Percentiles rank a stretch among this genome's conserved stretches.
phyloP scores from a whole-genome alignment of 2,329 filamentous ascomycete genomes.

The Arthrobotrys musiformis region DNA sequence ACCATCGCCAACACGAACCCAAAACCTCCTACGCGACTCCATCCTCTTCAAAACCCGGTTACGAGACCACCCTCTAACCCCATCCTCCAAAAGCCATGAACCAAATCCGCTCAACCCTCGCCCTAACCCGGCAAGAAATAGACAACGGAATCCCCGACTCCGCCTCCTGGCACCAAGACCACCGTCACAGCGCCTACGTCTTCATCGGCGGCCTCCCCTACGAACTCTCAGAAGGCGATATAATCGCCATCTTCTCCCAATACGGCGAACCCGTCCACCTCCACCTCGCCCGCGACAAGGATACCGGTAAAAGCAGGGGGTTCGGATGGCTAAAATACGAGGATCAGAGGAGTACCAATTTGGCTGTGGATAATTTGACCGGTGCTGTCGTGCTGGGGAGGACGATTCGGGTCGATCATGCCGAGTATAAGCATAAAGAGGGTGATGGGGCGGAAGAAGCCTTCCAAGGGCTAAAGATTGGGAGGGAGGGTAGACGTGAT shows the following conservation, averaged over 20 bases:
- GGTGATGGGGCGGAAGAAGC: slow-evolving; percentile 69
- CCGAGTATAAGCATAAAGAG: slow-evolving; percentile 87
- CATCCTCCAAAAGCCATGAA: slow-evolving; percentile 76
- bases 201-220: slow-evolving; percentile 95
- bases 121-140: slow-evolving; percentile 92
- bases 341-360: slow-evolving; percentile 92
- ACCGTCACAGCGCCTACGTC: slow-evolving; percentile 94
- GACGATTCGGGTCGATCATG: slow-evolving; percentile 87
- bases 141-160: slow-evolving; percentile 75
- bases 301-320: slow-evolving; percentile 92
- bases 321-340: slow-evolving; percentile 99
- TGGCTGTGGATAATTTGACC: slow-evolving; percentile 94
- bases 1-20: slow-evolving; percentile 7
- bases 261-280: slow-evolving; percentile 94
- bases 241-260: slow-evolving; percentile 96
- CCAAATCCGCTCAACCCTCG: slow-evolving; percentile 88
- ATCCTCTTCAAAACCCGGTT: background rate
- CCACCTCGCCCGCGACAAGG: slow-evolving; percentile 91
- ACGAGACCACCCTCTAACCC: no score
- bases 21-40: background rate
- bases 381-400: slow-evolving; percentile 85
- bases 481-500: slow-evolving; percentile 65
- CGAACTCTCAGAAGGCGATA: slow-evolving; percentile 92
- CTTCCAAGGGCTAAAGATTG: slow-evolving; percentile 70
- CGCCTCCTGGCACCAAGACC: slow-evolving; percentile 70